Conservation (phyloP, 257 asterid genomes). For the Ballota nigra region DNA sequence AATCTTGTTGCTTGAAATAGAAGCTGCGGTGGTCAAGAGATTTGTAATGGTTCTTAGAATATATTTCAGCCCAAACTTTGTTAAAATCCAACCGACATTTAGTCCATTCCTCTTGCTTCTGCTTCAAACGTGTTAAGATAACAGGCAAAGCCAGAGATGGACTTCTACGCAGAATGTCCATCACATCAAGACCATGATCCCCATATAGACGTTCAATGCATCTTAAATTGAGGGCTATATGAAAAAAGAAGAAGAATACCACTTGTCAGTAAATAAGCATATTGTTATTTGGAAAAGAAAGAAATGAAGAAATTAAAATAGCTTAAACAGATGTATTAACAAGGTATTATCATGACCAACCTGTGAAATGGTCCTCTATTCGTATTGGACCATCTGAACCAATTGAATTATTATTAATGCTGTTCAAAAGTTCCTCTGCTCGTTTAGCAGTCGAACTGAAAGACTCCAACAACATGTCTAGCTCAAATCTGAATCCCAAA, state of each 20-base stretch:
- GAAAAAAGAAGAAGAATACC: slow-evolving; percentile 25
- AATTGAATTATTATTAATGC: slow-evolving; percentile 54
- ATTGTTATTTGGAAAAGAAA: slow-evolving; percentile 7
- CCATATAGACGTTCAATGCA: slow-evolving; percentile 98
- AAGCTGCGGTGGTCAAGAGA: slow-evolving; percentile 99
- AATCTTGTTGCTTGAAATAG: slow-evolving; percentile 98
- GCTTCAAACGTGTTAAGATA: slow-evolving; percentile 83
- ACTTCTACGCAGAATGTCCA: slow-evolving; percentile 86
- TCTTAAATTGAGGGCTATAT: slow-evolving; percentile 74
- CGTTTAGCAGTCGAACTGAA: slow-evolving; percentile 79
- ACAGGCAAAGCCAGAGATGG: slow-evolving; percentile 79
- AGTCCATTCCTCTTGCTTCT: slow-evolving; percentile 98
- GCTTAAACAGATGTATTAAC: background rate
- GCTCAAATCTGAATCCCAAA: slow-evolving; percentile 70
- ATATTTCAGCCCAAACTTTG: slow-evolving; percentile 98
- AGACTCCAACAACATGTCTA: slow-evolving; percentile 94
- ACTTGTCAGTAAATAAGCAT: slow-evolving; percentile 5
- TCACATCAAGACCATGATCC: slow-evolving; percentile 97
- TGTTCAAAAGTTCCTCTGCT: slow-evolving; percentile 74
- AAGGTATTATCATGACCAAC: slow-evolving; percentile 37
- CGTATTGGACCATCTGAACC: slow-evolving; percentile 58
- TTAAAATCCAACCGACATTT: slow-evolving; percentile 85
- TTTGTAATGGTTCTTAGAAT: slow-evolving; percentile 87
- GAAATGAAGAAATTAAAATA: background rate
- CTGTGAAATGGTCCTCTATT: slow-evolving; percentile 88